Conservation (phyloP, 306 rosid species). For the Fagus sylvatica region DNA sequence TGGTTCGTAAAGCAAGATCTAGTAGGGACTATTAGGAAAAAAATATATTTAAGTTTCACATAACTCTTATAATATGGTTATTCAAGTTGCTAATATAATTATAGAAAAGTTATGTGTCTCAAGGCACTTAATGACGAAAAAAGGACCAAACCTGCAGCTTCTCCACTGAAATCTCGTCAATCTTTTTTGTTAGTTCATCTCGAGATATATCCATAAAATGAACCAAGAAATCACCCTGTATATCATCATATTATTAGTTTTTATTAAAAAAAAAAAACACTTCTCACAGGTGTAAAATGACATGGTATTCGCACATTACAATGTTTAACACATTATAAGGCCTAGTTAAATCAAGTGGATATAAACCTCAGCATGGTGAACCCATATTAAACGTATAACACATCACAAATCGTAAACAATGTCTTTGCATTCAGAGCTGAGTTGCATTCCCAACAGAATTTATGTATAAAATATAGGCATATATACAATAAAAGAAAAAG, state of each 20-base stretch:
- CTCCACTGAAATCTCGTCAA: slow-evolving; percentile 92
- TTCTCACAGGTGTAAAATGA: neutral
- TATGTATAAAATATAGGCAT: too few species aligned
- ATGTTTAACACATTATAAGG: neutral
- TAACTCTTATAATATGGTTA: neutral
- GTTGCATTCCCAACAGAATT: too few species aligned
- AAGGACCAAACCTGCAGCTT: slow-evolving; percentile 80
- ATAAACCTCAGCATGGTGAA: neutral
- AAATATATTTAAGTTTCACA: neutral
- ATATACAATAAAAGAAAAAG: too few species aligned
- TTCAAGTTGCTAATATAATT: neutral
- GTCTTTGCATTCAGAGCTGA: neutral
- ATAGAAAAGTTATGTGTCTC: neutral
- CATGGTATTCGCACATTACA: neutral
- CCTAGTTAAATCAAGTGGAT: neutral
- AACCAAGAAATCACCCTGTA: slow-evolving; percentile 96
- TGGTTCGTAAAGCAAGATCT: slow-evolving; percentile 94
- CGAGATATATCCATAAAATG: slow-evolving; percentile 98
- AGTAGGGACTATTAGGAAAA: slow-evolving; percentile 67
- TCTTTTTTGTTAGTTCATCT: slow-evolving; percentile 85
- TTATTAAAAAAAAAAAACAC: neutral
- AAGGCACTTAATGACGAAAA: slow-evolving; percentile 23
- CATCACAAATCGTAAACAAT: neutral
- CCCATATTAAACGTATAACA: neutral
- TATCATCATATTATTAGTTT: slow-evolving; percentile 18